Conservation (phyloP, 768 basidiomycete species). For the Boletus vermiculosoides region DNA sequence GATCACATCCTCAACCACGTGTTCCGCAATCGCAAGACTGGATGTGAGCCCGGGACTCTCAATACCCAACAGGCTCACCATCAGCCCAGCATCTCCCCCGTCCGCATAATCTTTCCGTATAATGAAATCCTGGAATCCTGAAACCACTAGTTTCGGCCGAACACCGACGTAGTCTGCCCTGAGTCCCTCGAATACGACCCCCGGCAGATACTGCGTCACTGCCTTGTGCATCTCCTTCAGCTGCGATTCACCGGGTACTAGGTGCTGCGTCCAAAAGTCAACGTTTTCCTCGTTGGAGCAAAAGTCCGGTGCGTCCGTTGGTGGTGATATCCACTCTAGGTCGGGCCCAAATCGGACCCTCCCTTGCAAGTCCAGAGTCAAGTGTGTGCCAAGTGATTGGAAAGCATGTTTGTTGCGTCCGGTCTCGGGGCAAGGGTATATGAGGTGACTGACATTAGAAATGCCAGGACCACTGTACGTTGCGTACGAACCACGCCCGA, state of each 20-base stretch:
- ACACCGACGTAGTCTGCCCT: constrained; percentile 83
- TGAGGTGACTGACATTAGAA: constrained; percentile 63
- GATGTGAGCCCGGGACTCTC: constrained; percentile 92
- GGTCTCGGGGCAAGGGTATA: constrained; percentile 87
- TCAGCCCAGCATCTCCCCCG: constrained; percentile 34
- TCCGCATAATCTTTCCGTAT: constrained; percentile 62
- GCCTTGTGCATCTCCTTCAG: constrained; percentile 66
- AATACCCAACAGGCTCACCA: constrained; percentile 88
- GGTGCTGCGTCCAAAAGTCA: constrained; percentile 74
- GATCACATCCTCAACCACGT: constrained; percentile 62
- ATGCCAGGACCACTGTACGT: constrained; percentile 82
- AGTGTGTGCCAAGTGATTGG: constrained; percentile 87
- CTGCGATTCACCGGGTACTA: constrained; percentile 62
- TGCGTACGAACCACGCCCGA: constrained; percentile 83
- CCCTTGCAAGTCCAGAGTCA: constrained; percentile 82
- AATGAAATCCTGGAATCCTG: constrained; percentile 85
- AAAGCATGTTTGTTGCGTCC: constrained; percentile 61
- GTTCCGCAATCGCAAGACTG: constrained; percentile 82
- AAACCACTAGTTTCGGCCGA: constrained; percentile 82
- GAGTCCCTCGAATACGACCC: constrained; percentile 56
- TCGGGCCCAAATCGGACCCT: constrained; percentile 92
- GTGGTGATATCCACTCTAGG: constrained; percentile 78
- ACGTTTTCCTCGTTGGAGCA: constrained; percentile 42
- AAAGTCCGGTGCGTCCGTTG: constrained; percentile 29
- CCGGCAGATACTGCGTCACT: constrained; percentile 73